phyloP scores from a whole-genome alignment of 768 basidiomycete genomes.

The Rhizopogon vesiculosus region DNA sequence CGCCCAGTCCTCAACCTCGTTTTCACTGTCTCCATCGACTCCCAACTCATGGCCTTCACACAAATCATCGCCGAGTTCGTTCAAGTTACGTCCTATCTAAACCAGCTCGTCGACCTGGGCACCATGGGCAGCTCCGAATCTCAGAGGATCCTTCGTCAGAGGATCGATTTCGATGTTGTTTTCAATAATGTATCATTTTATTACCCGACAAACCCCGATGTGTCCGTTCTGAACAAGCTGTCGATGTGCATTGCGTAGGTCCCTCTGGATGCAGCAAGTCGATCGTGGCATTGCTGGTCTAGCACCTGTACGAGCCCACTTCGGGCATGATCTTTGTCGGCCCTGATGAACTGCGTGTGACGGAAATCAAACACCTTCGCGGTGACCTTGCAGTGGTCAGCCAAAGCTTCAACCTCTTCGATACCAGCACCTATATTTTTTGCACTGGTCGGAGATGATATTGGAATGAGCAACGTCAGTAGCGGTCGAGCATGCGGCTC shows the following conservation, averaged over 20 bases:
- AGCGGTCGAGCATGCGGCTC: slow-evolving; percentile 68
- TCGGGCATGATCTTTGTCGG: slow-evolving; percentile 62
- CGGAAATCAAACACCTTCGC: slow-evolving; percentile 77
- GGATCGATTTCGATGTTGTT: slow-evolving; percentile 60
- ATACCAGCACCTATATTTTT: slow-evolving; percentile 84
- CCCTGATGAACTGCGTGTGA: slow-evolving; percentile 41
- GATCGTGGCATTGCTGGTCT: slow-evolving; percentile 83
- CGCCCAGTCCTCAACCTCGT: slow-evolving; percentile 87
- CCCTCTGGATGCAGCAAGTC: slow-evolving; percentile 92
- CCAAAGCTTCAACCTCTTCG: slow-evolving; percentile 86
- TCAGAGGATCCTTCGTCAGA: slow-evolving; percentile 59
- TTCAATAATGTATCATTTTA: too few relatives aligned
- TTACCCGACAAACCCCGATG: too few relatives aligned
- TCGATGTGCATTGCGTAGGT: slow-evolving; percentile 69
- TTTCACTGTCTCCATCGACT: slow-evolving; percentile 78
- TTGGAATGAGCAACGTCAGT: slow-evolving; percentile 35
- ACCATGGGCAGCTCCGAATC: slow-evolving; percentile 47
- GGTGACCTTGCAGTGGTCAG: slow-evolving; percentile 83
- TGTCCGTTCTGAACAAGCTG: too few relatives aligned
- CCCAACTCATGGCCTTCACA: too few relatives aligned
- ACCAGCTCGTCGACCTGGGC: slow-evolving; percentile 48
- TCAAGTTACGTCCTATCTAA: slow-evolving; percentile 79
- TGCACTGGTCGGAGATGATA: slow-evolving; percentile 36
- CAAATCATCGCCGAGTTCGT: slow-evolving; percentile 63
- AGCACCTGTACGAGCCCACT: slow-evolving; percentile 82